Evolutionary conservation across 495 filamentous ascomycete genomes (phyloP).

Genomic region (Aspergillus sclerotioniger): DNA sequence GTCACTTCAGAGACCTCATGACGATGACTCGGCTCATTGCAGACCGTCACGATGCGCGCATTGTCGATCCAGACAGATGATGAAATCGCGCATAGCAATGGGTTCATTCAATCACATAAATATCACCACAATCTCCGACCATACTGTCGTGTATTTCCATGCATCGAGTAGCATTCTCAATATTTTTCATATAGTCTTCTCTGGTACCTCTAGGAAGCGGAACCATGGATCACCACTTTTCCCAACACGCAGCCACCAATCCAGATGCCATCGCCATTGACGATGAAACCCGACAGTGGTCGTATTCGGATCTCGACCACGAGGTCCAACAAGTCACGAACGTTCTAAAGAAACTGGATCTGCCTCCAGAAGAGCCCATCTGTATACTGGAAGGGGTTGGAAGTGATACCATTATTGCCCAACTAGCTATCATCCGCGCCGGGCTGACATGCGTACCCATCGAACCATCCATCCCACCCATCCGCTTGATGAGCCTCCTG

Average conservation of each 20-base stretch:
- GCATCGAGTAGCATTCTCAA: no score
- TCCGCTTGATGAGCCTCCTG: conserved; percentile 4
- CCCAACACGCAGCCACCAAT: neutral
- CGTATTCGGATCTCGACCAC: conserved; percentile 2
- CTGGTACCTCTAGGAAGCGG: no score
- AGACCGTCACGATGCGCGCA: no score
- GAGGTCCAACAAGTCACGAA: conserved; percentile 4
- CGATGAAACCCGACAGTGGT: neutral
- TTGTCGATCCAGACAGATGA: no score
- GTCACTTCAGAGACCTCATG: no score
- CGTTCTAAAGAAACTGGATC: neutral
- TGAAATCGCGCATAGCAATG: no score
- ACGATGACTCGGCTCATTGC: no score
- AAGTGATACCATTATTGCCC: neutral
- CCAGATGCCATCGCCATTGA: conserved; percentile 7
- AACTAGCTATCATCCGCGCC: conserved; percentile 11
- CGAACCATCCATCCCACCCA: conserved; percentile 1
- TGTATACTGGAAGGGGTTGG: conserved; percentile 7
- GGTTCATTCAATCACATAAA: no score
- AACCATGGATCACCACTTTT: conserved; percentile 9
- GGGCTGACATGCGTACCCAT: conserved; percentile 11
- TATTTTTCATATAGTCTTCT: no score
- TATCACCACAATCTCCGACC: no score
- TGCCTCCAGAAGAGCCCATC: conserved; percentile 2
- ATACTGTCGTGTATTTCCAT: no score